phyloP scores from a whole-genome alignment of 345 rosid genomes.

The Brassica juncea region DNA sequence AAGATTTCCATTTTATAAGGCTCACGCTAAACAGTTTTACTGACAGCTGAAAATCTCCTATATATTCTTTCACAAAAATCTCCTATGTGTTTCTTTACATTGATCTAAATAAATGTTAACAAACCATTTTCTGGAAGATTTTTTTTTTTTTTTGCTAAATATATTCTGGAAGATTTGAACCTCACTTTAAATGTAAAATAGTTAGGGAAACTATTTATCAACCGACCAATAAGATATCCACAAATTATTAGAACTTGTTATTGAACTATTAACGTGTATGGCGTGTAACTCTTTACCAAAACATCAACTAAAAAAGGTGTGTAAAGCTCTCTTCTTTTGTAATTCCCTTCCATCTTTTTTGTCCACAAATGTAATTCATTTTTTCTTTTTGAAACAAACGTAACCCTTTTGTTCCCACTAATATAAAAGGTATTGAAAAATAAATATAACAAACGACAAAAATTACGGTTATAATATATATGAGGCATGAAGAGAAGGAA shows the following conservation, averaged over 20 bases:
- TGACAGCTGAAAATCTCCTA: not conserved
- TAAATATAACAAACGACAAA: conserved; percentile 26
- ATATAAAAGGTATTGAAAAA: not conserved
- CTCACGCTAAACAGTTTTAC: not conserved
- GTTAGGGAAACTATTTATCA: not conserved
- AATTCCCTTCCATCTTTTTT: conserved; percentile 17
- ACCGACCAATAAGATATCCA: not conserved
- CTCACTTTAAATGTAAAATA: not conserved
- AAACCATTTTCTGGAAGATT: not conserved
- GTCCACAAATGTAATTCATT: conserved; percentile 8
- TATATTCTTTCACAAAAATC: no score
- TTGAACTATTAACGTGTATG: not conserved
- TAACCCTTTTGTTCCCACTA: conserved; percentile 30
- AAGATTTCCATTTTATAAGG: not conserved
- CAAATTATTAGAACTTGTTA: not conserved
- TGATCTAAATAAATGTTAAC: not conserved
- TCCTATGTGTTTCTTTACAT: not conserved
- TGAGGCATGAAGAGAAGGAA: conserved; percentile 19
- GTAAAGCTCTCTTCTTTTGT: not conserved
- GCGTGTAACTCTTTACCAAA: not conserved
- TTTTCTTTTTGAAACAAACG: conserved; percentile 15
- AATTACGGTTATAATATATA: conserved; percentile 20
- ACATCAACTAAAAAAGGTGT: not conserved
- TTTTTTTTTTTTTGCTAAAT: no score
- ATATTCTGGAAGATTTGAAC: not conserved